phyloP scores from a whole-genome alignment of 169 alveolate species.

The Cryptosporidium ubiquitum region DNA sequence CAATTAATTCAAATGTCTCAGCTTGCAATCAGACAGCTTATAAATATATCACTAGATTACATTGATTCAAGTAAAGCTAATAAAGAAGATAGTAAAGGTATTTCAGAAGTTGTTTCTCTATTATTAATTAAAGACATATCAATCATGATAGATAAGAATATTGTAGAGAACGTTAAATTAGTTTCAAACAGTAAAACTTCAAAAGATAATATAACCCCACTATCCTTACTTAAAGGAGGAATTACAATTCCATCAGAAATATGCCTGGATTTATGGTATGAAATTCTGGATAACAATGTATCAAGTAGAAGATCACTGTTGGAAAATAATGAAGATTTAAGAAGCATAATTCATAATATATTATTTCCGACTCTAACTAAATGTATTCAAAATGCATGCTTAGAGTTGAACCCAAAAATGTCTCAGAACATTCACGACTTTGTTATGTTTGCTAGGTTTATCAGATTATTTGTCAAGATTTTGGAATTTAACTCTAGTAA shows the following conservation, averaged over 20 bases:
- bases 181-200: conserved; percentile 3
- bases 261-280: conserved; percentile 60
- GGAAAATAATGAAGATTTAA: conserved; percentile 28
- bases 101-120: conserved; percentile 9
- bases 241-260: conserved; percentile 54
- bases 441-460: conserved; percentile 65
- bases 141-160: conserved; percentile 39
- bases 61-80: background rate
- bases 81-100: background rate
- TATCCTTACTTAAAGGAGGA: conserved; percentile 59
- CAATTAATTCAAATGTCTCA: conserved; percentile 68
- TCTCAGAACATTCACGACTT: conserved; percentile 50
- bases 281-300: conserved; percentile 30
- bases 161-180: conserved; percentile 25
- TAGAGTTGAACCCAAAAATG: conserved; percentile 19
- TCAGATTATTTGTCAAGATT: conserved; percentile 20
- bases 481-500: conserved; percentile 21
- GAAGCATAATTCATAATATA: conserved; percentile 27
- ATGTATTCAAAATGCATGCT: conserved; percentile 34
- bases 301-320: background rate
- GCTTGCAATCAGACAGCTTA: conserved; percentile 28
- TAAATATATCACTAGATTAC: conserved; percentile 43
- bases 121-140: conserved; percentile 49
- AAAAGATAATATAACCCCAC: conserved; percentile 44
- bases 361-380: conserved; percentile 52